Percentiles rank a stretch among this genome's conserved stretches.
Conservation (phyloP, 768 basidiomycete genomes). For the Hemileccinum rubropunctum region DNA sequence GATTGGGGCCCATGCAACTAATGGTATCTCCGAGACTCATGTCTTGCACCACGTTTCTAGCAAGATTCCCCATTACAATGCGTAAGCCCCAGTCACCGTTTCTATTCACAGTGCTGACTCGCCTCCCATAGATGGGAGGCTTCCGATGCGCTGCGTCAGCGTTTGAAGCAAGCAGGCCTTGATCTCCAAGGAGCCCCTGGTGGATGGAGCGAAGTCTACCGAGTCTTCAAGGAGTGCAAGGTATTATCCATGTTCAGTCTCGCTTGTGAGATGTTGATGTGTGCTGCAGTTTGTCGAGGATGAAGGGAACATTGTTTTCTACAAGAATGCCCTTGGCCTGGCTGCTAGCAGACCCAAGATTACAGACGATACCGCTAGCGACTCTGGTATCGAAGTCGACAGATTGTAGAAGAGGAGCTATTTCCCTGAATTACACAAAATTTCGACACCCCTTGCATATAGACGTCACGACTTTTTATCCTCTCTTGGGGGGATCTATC, state of each 20-base stretch:
- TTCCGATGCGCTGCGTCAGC: conserved; percentile 75
- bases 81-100: conserved; percentile 37
- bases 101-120: background rate
- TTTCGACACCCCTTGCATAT: conserved; percentile 2
- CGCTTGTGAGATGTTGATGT: background rate
- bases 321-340: conserved; percentile 82
- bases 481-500: background rate
- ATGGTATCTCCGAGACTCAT: conserved; percentile 94
- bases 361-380: conserved; percentile 53
- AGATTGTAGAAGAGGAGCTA: conserved; percentile 26
- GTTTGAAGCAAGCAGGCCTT: conserved; percentile 57
- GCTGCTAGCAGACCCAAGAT: conserved; percentile 69
- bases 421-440: conserved; percentile 3
- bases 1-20: conserved; percentile 81
- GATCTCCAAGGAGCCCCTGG: conserved; percentile 68
- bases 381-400: conserved; percentile 65
- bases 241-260: conserved; percentile 26
- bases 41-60: conserved; percentile 88
- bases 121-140: conserved; percentile 75
- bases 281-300: conserved; percentile 83
- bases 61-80: conserved; percentile 96
- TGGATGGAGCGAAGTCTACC: conserved; percentile 78
- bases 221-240: conserved; percentile 78
- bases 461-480: conserved; percentile 10
- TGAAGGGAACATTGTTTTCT: conserved; percentile 86